Evolutionary conservation across 2,329 filamentous ascomycete genomes (phyloP).

Genomic region (Fusarium marasasianum): DNA sequence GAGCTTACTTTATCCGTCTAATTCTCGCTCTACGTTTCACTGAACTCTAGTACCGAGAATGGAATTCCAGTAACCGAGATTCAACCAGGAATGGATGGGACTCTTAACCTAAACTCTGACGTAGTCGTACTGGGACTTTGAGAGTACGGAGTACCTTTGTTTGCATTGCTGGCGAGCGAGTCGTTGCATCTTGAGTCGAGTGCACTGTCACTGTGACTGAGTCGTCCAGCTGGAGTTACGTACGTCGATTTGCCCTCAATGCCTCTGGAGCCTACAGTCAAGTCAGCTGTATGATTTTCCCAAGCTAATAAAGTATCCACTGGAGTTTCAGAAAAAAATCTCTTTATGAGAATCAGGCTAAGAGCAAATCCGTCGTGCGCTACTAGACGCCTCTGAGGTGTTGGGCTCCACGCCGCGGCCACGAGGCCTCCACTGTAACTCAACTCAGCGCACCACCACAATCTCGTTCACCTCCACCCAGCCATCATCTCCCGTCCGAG

Average conservation of each 20-base stretch:
- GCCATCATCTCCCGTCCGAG: constrained; percentile 19
- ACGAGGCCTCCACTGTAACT: constrained; percentile 35
- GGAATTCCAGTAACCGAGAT: constrained; percentile 1
- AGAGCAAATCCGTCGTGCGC: constrained; percentile 31
- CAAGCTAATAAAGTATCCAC: constrained; percentile 29
- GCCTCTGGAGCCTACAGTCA: background rate
- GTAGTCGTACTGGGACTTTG: background rate
- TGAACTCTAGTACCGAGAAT: constrained; percentile 10
- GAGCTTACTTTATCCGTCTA: constrained; percentile 19
- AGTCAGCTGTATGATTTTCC: background rate
- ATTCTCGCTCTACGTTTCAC: constrained; percentile 11
- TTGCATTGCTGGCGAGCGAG: background rate
- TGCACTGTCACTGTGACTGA: background rate
- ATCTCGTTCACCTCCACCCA: constrained; percentile 22
- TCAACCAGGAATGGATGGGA: background rate
- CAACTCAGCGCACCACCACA: constrained; percentile 30
- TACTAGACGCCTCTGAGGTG: constrained; percentile 36
- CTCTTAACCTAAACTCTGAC: background rate
- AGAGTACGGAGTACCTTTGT: background rate
- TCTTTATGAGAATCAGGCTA: constrained; percentile 10
- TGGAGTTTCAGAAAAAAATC: constrained; percentile 37
- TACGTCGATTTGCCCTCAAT: constrained; percentile 12
- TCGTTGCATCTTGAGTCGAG: constrained; percentile 2
- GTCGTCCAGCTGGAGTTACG: background rate
- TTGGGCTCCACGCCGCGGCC: constrained; percentile 37